These are phyloP conservation scores for Arthrobotrys entomopaga DNA, from an alignment of 2,329 filamentous ascomycete species.

Conservation along the genomic window DNA sequence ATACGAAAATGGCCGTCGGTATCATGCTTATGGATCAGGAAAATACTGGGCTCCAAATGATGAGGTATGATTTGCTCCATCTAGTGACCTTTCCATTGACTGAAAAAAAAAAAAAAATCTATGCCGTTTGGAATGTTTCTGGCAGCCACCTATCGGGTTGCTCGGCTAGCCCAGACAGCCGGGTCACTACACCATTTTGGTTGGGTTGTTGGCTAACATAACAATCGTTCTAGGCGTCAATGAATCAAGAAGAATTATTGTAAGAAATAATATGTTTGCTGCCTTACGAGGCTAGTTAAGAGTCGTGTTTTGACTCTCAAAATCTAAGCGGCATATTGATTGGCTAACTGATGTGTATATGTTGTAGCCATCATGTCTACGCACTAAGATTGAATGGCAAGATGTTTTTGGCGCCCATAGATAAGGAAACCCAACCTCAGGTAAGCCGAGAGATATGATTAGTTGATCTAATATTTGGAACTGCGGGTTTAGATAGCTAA, in stretches of 20 bases:
- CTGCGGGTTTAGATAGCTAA: neutral
- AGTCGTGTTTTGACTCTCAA: neutral
- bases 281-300: neutral
- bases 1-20: conserved; percentile 52
- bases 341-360: neutral
- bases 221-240: conserved; percentile 12
- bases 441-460: no score
- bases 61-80: conserved; percentile 48
- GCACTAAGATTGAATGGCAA: conserved; percentile 54
- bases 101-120: conserved; percentile 21
- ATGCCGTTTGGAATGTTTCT: conserved; percentile 49
- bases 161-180: conserved; percentile 37
- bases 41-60: conserved; percentile 53
- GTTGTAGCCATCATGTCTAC: conserved; percentile 44
- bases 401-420: conserved; percentile 57
- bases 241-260: conserved; percentile 45
- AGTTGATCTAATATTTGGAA: neutral
- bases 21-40: conserved; percentile 44
- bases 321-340: neutral
- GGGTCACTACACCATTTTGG: conserved; percentile 13
- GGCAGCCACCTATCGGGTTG: conserved; percentile 12
- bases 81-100: neutral
- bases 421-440: conserved; percentile 46
- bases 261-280: conserved; percentile 5
- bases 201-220: conserved; percentile 35